These are phyloP conservation scores for Heliosperma pusillum DNA, from an alignment of 148 eudicot genomes.

Conservation along the genomic window DNA sequence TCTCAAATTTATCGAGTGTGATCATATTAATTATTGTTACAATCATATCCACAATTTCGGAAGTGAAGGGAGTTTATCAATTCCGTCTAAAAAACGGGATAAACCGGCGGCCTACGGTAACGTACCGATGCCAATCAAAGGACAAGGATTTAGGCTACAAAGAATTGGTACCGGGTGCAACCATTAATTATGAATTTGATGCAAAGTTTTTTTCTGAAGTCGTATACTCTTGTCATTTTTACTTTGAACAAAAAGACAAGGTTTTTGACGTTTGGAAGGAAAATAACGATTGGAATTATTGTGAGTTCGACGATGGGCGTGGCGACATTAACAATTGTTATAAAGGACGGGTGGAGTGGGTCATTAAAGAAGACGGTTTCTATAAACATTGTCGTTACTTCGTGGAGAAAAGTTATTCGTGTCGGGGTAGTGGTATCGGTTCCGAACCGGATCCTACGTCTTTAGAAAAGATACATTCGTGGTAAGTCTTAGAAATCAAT, in stretches of 20 bases:
- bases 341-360: background rate
- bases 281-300: background rate
- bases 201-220: background rate
- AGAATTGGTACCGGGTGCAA: background rate
- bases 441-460: no score
- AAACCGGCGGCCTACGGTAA: background rate
- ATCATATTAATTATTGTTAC: background rate
- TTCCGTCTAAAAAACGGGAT: background rate
- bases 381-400: background rate
- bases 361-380: conserved; percentile 8
- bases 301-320: background rate
- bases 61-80: background rate
- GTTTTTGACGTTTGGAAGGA: background rate
- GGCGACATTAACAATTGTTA: background rate
- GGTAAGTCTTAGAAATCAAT: no score
- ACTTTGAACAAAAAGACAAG: background rate
- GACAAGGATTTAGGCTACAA: conserved; percentile 3
- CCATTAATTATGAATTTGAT: background rate
- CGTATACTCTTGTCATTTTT: conserved; percentile 6
- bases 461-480: no score
- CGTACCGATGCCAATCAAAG: background rate
- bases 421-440: no score
- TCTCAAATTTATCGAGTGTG: background rate
- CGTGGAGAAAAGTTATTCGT: background rate
- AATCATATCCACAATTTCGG: background rate